Percentiles rank a stretch among this genome's conserved stretches.
These are phyloP conservation scores for Acer negundo DNA, from an alignment of 345 rosid genomes.

Conservation along the genomic window DNA sequence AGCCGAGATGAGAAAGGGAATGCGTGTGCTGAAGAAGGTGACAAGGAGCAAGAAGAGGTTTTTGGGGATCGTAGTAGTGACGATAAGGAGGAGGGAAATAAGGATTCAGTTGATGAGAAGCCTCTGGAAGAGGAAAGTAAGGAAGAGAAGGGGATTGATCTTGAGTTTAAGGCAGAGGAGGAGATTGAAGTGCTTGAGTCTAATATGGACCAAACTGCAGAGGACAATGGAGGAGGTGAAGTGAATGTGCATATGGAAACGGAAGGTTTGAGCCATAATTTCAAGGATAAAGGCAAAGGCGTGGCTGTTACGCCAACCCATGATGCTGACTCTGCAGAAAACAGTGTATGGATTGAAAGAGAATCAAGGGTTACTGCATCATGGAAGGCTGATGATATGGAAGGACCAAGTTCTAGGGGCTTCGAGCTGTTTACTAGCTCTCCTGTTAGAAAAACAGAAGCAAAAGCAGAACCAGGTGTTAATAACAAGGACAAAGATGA, in stretches of 20 bases:
- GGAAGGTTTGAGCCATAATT: conserved; percentile 31
- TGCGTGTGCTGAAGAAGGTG: conserved; percentile 23
- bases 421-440: conserved; percentile 84
- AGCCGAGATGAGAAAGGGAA: conserved; percentile 16
- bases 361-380: conserved; percentile 37
- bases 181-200: conserved; percentile 36
- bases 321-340: conserved; percentile 38
- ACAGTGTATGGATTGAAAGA: conserved; percentile 42
- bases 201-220: conserved; percentile 32
- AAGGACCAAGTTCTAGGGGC: conserved; percentile 81
- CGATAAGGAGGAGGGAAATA: conserved; percentile 35
- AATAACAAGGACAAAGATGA: conserved; percentile 57
- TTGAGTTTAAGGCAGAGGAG: conserved; percentile 41
- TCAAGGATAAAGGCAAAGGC: conserved; percentile 70
- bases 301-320: conserved; percentile 44
- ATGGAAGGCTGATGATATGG: conserved; percentile 53
- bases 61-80: conserved; percentile 26
- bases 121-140: conserved; percentile 34
- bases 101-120: conserved; percentile 33
- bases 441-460: conserved; percentile 62
- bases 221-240: conserved; percentile 29
- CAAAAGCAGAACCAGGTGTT: conserved; percentile 44
- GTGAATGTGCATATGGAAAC: conserved; percentile 29
- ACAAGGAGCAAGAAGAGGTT: conserved; percentile 33
- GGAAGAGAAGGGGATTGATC: conserved; percentile 42